A percentile compares a stretch with the other conserved stretches of the same genome.
These are phyloP conservation scores for Kwoniella shivajii DNA, from an alignment of 1,284 basidiomycete genomes.

Conservation along the genomic window DNA sequence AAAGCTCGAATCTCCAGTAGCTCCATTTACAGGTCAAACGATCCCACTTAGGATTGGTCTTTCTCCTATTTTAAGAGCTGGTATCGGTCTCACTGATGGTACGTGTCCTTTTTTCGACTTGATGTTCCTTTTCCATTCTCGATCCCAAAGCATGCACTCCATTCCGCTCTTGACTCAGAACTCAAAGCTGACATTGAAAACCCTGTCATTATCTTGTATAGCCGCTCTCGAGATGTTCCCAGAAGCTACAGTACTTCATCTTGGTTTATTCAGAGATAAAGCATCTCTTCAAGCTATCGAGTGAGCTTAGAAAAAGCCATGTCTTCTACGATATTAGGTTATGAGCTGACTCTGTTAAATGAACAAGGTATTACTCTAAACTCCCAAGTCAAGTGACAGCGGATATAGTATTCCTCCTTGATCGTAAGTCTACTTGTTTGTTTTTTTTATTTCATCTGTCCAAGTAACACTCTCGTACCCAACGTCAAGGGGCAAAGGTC, in stretches of 20 bases:
- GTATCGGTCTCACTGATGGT: conserved; percentile 90
- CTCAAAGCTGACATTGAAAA: neutral
- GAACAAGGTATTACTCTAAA: conserved; percentile 79
- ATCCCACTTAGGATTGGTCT: conserved; percentile 70
- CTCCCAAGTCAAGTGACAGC: conserved; percentile 75
- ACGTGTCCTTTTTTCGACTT: too few species aligned
- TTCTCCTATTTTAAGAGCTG: conserved; percentile 88
- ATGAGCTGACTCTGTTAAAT: too few species aligned
- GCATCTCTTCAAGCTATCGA: conserved; percentile 88
- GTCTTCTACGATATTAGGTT: too few species aligned
- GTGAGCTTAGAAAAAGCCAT: conserved; percentile 63
- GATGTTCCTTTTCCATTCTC: neutral
- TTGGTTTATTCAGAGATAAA: conserved; percentile 85
- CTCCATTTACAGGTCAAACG: conserved; percentile 52
- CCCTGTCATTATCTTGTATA: conserved; percentile 14
- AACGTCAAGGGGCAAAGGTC: too few species aligned
- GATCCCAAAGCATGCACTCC: neutral
- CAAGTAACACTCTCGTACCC: neutral
- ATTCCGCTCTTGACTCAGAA: neutral
- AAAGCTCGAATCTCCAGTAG: conserved; percentile 54
- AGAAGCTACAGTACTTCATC: conserved; percentile 83
- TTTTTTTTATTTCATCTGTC: neutral
- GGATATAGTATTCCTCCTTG: conserved; percentile 81
- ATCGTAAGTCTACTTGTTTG: conserved; percentile 57
- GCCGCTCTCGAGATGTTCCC: conserved; percentile 77